These are phyloP conservation scores for Filosporella fistucella DNA, from an alignment of 495 filamentous ascomycete species.

Conservation along the genomic window DNA sequence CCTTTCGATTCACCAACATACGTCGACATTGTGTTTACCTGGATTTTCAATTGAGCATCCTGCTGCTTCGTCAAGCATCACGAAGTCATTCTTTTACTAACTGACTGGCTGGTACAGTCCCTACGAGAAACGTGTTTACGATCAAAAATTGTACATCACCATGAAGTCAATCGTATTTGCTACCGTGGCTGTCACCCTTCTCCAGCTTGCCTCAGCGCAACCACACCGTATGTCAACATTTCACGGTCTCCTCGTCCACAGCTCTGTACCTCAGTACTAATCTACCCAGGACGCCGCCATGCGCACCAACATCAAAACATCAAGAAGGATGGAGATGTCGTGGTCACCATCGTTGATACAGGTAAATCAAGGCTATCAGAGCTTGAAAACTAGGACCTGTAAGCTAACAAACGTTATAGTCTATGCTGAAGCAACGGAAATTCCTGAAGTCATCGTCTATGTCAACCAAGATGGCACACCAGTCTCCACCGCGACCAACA, in stretches of 20 bases:
- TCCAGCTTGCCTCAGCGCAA: constrained; percentile 35
- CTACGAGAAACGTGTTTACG: constrained; percentile 1
- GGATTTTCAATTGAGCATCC: neutral
- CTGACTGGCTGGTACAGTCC: constrained; percentile 2
- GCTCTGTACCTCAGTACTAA: constrained; percentile 9
- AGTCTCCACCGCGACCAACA: constrained; percentile 29
- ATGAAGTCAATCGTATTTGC: constrained; percentile 36
- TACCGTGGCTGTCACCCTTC: constrained; percentile 25
- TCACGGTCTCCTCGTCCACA: too few relatives aligned
- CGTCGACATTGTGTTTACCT: too few relatives aligned
- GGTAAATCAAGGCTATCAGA: too few relatives aligned
- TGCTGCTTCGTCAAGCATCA: neutral
- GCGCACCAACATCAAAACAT: constrained; percentile 17
- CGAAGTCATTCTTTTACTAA: neutral
- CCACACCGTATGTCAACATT: constrained; percentile 30
- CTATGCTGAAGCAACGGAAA: constrained; percentile 24
- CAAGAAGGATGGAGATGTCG: constrained; percentile 24
- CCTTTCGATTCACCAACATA: too few relatives aligned
- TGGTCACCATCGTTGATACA: constrained; percentile 28
- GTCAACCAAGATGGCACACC: constrained; percentile 59
- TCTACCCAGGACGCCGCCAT: constrained; percentile 16
- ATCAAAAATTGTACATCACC: constrained; percentile 11
- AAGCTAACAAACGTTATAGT: too few relatives aligned
- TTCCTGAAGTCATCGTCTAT: constrained; percentile 53
- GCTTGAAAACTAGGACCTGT: too few relatives aligned